Percentiles rank a stretch among this genome's conserved stretches.
Conservation (phyloP, 2,329 filamentous ascomycete species). For the Paecilomyces variotii region DNA sequence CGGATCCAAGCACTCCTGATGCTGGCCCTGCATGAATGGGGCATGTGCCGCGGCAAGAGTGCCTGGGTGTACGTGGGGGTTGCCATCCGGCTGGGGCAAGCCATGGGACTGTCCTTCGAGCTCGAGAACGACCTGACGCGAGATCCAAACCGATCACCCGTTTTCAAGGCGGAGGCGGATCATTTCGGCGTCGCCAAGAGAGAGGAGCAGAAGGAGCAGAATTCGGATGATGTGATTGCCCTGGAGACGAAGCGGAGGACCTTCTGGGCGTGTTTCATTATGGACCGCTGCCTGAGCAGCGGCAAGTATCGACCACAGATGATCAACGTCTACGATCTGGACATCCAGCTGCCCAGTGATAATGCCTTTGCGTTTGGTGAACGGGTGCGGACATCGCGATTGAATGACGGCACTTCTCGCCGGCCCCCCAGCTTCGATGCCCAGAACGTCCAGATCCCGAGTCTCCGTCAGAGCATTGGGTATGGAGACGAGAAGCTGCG, state of each 20-base stretch:
- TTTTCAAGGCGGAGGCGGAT: slow-evolving; percentile 28
- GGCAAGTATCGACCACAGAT: slow-evolving; percentile 48
- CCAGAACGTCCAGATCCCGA: slow-evolving; percentile 35
- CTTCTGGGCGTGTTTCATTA: slow-evolving; percentile 47
- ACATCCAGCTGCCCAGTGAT: slow-evolving; percentile 20
- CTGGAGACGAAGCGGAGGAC: slow-evolving; percentile 45
- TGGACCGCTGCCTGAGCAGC: slow-evolving; percentile 40
- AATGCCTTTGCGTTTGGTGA: slow-evolving; percentile 49
- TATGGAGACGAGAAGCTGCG: slow-evolving; percentile 32
- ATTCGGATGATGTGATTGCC: slow-evolving; percentile 42
- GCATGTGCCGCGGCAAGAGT: slow-evolving; percentile 45
- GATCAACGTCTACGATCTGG: slow-evolving; percentile 43
- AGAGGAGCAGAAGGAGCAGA: slow-evolving; percentile 27
- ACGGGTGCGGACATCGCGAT: slow-evolving; percentile 44
- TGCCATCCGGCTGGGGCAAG: slow-evolving; percentile 38
- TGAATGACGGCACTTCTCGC: slow-evolving; percentile 37
- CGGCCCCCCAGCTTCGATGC: slow-evolving; percentile 32
- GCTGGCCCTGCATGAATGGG: slow-evolving; percentile 52
- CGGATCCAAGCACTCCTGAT: slow-evolving; percentile 48
- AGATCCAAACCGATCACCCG: slow-evolving; percentile 32
- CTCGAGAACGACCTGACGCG: slow-evolving; percentile 40
- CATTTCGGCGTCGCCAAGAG: slow-evolving; percentile 29
- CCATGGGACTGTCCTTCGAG: slow-evolving; percentile 39
- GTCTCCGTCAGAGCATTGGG: slow-evolving; percentile 32
- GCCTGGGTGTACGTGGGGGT: slow-evolving; percentile 46